Evolutionary conservation across 139 green algal genomes (phyloP), one percentile per base, ranked within the genome.

Genomic region (Micractinium conductrix): DNA sequence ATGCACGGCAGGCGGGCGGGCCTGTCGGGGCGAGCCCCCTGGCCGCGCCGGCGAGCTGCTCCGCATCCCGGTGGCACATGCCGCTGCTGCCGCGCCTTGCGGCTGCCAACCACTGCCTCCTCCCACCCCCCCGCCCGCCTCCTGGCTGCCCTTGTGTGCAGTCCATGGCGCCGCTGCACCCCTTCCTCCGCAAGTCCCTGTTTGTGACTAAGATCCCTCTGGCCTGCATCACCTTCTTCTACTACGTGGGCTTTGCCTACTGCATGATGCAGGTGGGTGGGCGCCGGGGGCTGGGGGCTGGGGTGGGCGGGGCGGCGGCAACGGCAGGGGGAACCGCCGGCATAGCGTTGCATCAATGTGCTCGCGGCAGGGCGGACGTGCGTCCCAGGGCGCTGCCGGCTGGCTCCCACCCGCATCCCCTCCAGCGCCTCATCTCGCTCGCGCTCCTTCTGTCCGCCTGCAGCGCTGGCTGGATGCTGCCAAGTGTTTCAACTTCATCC

Each of bases 181-280:
- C 96, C 65, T 93, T 95, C 85, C 84, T 95, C 50, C 88, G 81
- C 50, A 88, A 75, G 83, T 73, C 88, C 74, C 92, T 96, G 62
- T 95, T 95, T 85, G 95, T 95, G 38, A 88, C 88, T 26, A 93
- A 94, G 80, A 94, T 99, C 42, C 87, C 92, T 24, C 85, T 91
- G 85, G n/a, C 48, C 84, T 91, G 97, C 91, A 97, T 99, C 90
- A 95, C 92, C 17, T 87, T 96, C n/a, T 95, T 94, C 90, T 99
- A 99, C 93, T 98, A 99, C 87, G 58, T 44, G 48, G 91, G 81
- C 58, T 50, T 55, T 21, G 8, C 16, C 37, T 75, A 53, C 69
- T 10, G 22, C 7, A 58, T n/a, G 44, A 10, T 79, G 45, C 45
- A 67, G 74, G 19, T 14, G 28, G 10, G 40, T 5, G 37, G 69